These are phyloP conservation scores for Mycena alexandri DNA, from an alignment of 768 basidiomycete species.

Conservation along the genomic window DNA sequence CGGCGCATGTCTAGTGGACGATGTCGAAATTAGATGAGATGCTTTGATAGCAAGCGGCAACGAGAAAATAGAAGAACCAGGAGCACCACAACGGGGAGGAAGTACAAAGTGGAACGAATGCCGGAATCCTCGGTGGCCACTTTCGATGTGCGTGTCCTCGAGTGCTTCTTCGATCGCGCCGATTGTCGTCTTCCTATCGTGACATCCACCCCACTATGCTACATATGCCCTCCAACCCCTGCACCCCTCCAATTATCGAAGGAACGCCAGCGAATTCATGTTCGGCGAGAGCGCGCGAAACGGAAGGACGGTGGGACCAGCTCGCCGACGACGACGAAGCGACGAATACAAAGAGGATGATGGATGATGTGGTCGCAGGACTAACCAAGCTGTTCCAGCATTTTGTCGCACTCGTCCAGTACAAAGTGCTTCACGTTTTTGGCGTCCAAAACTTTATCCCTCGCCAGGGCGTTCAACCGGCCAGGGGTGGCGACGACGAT, in stretches of 20 bases:
- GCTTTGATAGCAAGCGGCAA: conserved; percentile 63
- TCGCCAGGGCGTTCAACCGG: conserved; percentile 92
- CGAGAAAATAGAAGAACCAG: conserved; percentile 64
- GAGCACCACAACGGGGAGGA: conserved; percentile 51
- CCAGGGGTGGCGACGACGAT: conserved; percentile 99
- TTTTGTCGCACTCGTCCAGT: conserved; percentile 99
- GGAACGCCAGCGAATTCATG: conserved; percentile 53
- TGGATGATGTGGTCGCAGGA: conserved; percentile 74
- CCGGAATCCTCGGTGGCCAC: conserved; percentile 52
- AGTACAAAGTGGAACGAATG: conserved; percentile 46
- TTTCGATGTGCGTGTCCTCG: conserved; percentile 51
- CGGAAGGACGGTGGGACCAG: conserved; percentile 54
- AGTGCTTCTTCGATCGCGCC: conserved; percentile 47
- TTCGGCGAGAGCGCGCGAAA: conserved; percentile 53
- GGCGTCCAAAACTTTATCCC: conserved; percentile 96
- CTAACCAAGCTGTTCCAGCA: conserved; percentile 99
- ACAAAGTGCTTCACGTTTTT: conserved; percentile 99
- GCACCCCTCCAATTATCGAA: conserved; percentile 53
- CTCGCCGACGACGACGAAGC: conserved; percentile 51
- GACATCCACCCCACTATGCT: conserved; percentile 26
- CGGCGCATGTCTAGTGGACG: conserved; percentile 98
- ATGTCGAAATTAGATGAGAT: conserved; percentile 76
- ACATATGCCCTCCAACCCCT: conserved; percentile 40
- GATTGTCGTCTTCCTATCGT: conserved; percentile 32
- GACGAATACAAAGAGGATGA: conserved; percentile 66